A percentile compares a stretch with the other conserved stretches of the same genome.
Evolutionary conservation across 2,329 filamentous ascomycete genomes (phyloP).

Genomic region (Aaosphaeria arxii): DNA sequence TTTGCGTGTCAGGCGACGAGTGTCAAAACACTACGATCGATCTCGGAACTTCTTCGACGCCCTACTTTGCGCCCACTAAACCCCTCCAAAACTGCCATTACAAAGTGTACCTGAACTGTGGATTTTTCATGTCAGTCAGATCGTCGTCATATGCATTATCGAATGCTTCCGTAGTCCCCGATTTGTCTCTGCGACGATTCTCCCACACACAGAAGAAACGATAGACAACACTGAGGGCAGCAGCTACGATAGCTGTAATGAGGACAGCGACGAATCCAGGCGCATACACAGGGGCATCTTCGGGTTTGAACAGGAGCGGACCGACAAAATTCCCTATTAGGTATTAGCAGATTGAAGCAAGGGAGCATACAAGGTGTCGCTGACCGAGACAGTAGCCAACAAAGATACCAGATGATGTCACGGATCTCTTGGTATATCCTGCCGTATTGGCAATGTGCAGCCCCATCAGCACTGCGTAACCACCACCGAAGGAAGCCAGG

Average conservation of each 20-base stretch:
- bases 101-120: constrained; percentile 17
- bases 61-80: no score
- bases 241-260: constrained; percentile 29
- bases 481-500: constrained; percentile 45
- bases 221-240: constrained; percentile 41
- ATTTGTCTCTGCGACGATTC: constrained; percentile 42
- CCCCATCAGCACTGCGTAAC: constrained; percentile 52
- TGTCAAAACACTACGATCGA: no score
- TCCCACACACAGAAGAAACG: constrained; percentile 44
- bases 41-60: no score
- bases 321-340: constrained; percentile 35
- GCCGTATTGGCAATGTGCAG: constrained; percentile 51
- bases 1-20: no score
- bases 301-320: constrained; percentile 17
- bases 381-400: constrained; percentile 52
- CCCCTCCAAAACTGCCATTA: background rate
- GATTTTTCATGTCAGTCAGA: constrained; percentile 43
- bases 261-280: constrained; percentile 44
- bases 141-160: constrained; percentile 54
- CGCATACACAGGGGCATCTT: constrained; percentile 17
- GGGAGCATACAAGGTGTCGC: constrained; percentile 1
- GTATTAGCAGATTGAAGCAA: constrained; percentile 5
- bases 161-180: constrained; percentile 44
- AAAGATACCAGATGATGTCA: constrained; percentile 49
- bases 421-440: constrained; percentile 51